Base-by-base conservation (phyloP, 2,329 filamentous ascomycete genomes). In the Pseudophaeomoniella oleicola region DNA sequence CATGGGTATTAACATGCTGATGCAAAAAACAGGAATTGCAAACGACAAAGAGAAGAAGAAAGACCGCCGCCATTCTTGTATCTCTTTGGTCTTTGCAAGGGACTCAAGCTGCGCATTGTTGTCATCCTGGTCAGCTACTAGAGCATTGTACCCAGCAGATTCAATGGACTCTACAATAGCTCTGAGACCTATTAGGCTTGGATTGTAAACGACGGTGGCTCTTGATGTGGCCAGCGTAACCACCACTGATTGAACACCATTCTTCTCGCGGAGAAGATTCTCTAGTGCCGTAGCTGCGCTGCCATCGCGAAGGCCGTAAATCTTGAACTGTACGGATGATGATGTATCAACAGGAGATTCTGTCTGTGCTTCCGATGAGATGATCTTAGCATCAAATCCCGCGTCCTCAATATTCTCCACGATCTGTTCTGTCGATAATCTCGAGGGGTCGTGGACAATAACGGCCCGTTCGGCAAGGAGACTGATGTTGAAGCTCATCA, bases 91-190 rank as follows among this genome's bases (percentile, higher is more conserved):
- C 62, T 98, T 98, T 5, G 90, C 82, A 2, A 98, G 69, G 1
- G 90, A 96, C 56, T 96, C 86, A 2, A 98, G 71, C 54, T 98
- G 90, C 1, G 90, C 88, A 51, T 93, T 93, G 56, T 93, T 96
- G 60, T 98, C 90, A 49, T 96, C 85, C 37, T 78, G 81, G 46
- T 96, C 88, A 1, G 87, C 79, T 9, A 96, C 72, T 2, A 98
- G 65, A 1, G 88, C 90, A 53, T 94, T 94, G 56, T 82, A 84
- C 2, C 88, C 87, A 14, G 74, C 66, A n/a, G 69, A 67, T 58
- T 98, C 88, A 31, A 94, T 74, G 0, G 72, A 63, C 49, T 87
- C 84, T 5, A 94, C 88, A 19, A 96, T 71, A 3, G 72, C 75
- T 31, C 90, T 78, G 15, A 98, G 71, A 2, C 90, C 88, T 36